Evolutionary conservation across 2,329 filamentous ascomycete species (phyloP).

Genomic region (Fusarium avenaceum): DNA sequence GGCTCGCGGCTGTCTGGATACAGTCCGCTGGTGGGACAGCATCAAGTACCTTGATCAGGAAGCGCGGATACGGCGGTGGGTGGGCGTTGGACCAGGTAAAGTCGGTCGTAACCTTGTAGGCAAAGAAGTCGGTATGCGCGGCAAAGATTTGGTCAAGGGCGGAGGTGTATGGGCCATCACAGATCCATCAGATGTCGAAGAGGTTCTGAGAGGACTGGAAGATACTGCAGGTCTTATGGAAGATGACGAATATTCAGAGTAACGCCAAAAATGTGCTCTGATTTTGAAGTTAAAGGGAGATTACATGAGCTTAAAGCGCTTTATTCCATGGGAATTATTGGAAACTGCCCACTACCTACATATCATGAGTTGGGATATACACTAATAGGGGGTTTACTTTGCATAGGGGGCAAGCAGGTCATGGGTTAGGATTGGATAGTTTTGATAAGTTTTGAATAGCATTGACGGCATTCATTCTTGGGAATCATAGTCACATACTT

Average conservation of each 20-base stretch:
- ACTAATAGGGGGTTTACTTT: constrained; percentile 19
- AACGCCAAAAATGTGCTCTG: constrained; percentile 11
- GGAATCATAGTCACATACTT: not conserved
- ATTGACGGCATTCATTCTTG: constrained; percentile 15
- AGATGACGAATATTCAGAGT: constrained; percentile 59
- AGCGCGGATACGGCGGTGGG: constrained; percentile 83
- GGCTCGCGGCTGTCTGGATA: constrained; percentile 87
- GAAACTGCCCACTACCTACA: constrained; percentile 4
- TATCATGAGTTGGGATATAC: constrained; percentile 19
- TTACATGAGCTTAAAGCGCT: constrained; percentile 12
- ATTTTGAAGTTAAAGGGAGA: not conserved
- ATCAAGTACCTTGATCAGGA: constrained; percentile 91
- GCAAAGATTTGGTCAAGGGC: constrained; percentile 82
- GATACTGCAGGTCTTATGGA: constrained; percentile 70
- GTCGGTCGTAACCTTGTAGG: constrained; percentile 94
- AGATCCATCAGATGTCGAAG: constrained; percentile 81
- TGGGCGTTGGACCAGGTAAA: constrained; percentile 93
- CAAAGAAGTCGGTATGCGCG: constrained; percentile 92
- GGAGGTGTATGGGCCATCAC: constrained; percentile 95
- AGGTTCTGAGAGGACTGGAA: constrained; percentile 74
- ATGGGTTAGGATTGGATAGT: not conserved
- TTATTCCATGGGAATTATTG: not conserved
- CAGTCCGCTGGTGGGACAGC: constrained; percentile 94
- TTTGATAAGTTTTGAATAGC: constrained; percentile 14
- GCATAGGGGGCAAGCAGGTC: constrained; percentile 17